Evolutionary conservation across 78 protist species (phyloP).

Genomic region (Dictyostelium citrinum): DNA sequence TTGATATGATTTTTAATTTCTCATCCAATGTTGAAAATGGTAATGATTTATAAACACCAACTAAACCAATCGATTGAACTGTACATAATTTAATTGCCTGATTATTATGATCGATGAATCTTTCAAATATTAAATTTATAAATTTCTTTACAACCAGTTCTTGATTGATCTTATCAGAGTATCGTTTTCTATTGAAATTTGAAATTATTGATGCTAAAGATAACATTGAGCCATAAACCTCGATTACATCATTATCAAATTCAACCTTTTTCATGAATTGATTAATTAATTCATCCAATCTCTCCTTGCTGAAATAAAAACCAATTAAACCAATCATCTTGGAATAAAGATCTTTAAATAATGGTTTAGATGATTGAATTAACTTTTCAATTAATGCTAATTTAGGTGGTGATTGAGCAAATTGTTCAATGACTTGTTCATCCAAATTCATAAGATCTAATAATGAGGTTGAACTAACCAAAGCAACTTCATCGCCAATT

Average conservation of each 20-base stretch:
- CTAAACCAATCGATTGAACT: constrained; percentile 8
- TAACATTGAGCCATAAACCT: constrained; percentile 35
- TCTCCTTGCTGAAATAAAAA: not conserved
- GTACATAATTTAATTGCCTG: not conserved
- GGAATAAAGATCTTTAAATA: constrained; percentile 17
- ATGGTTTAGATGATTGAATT: not conserved
- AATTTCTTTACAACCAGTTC: not conserved
- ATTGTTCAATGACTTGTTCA: not conserved
- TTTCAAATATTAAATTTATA: not conserved
- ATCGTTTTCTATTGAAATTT: not conserved
- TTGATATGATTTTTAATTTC: not conserved
- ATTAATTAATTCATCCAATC: not conserved
- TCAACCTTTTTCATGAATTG: not conserved
- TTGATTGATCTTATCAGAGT: no score
- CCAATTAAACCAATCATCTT: constrained; percentile 35
- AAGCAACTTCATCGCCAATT: constrained; percentile 30
- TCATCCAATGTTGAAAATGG: not conserved
- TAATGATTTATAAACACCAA: constrained; percentile 19
- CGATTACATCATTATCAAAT: constrained; percentile 11
- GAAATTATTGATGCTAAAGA: not conserved
- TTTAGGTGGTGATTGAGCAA: not conserved
- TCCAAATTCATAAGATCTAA: not conserved
- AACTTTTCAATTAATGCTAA: not conserved
- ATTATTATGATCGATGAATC: constrained; percentile 27
- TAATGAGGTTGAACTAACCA: constrained; percentile 8